Percentiles rank a stretch among this genome's conserved stretches.
Conservation (phyloP, 371 early-diverging fungal species). For the Entomophthora muscae region DNA sequence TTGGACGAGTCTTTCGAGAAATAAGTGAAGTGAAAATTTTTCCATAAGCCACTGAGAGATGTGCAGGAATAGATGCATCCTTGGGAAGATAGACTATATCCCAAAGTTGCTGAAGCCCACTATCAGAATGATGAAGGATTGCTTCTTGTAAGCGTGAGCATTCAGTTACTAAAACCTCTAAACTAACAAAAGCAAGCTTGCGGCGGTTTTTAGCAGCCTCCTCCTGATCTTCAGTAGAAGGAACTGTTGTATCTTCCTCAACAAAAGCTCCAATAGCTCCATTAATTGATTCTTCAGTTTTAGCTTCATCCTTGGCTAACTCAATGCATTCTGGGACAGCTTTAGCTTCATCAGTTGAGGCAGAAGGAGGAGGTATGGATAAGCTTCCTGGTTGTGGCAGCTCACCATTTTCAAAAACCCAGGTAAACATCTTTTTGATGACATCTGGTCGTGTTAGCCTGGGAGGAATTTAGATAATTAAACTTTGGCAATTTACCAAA, state of each 20-base stretch:
- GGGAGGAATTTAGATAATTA: neutral
- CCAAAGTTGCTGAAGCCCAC: constrained; percentile 1
- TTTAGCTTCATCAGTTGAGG: neutral
- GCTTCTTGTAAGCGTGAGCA: neutral
- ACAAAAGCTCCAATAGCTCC: neutral
- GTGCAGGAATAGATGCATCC: neutral
- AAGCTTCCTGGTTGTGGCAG: neutral
- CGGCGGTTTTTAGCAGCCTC: neutral
- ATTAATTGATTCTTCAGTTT: neutral
- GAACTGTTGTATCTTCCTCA: neutral
- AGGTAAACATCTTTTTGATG: neutral
- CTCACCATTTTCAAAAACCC: constrained; percentile 1
- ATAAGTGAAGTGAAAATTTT: neutral
- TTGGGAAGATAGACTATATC: neutral
- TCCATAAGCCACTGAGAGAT: constrained; percentile 5
- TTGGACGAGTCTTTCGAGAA: neutral
- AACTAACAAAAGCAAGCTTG: constrained; percentile 7
- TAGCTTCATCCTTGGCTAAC: neutral
- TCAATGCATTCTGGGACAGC: no score
- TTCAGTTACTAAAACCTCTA: constrained; percentile 5
- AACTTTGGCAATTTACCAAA: constrained; percentile 1
- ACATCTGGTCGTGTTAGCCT: neutral
- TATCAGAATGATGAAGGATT: neutral
- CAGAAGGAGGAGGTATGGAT: neutral
- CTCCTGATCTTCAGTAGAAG: neutral